phyloP scores from a whole-genome alignment of 805 yeast species.

The Phaffomyces antillensis region DNA sequence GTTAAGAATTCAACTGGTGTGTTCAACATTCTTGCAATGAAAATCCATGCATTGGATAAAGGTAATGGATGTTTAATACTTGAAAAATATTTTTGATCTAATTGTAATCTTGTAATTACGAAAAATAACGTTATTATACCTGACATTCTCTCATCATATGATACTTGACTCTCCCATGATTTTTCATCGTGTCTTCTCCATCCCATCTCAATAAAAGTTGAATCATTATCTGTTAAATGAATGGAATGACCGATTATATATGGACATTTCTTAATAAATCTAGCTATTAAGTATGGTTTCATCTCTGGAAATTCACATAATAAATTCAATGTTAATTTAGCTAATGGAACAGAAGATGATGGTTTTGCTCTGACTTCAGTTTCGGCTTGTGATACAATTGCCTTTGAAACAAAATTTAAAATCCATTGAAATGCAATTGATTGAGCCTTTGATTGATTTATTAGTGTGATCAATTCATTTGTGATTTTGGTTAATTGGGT shows the following conservation, averaged over 20 bases:
- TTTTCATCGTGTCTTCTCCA: slow-evolving; percentile 52
- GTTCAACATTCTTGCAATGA: slow-evolving; percentile 69
- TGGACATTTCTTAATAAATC: slow-evolving; percentile 90
- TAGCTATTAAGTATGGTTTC: slow-evolving; percentile 45
- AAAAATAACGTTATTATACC: slow-evolving; percentile 82
- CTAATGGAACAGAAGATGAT: slow-evolving; percentile 73
- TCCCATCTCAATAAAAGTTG: slow-evolving; percentile 82
- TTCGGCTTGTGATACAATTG: slow-evolving; percentile 85
- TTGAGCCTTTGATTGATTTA: slow-evolving; percentile 40
- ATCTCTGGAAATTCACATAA: slow-evolving; percentile 41
- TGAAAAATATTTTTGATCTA: slow-evolving; percentile 25
- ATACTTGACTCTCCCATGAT: slow-evolving; percentile 47
- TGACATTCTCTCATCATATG: slow-evolving; percentile 77
- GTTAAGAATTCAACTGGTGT: slow-evolving; percentile 40
- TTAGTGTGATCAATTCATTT: slow-evolving; percentile 41
- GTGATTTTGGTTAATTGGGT: slow-evolving; percentile 49
- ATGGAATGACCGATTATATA: slow-evolving; percentile 68
- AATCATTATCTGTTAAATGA: slow-evolving; percentile 69
- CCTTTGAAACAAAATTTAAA: slow-evolving; percentile 77
- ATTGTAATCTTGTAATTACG: slow-evolving; percentile 52
- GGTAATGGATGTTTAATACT: slow-evolving; percentile 46
- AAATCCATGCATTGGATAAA: slow-evolving; percentile 53
- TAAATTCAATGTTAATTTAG: slow-evolving; percentile 50
- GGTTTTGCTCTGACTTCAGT: slow-evolving; percentile 81
- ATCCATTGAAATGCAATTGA: slow-evolving; percentile 63